phyloP scores from a whole-genome alignment of 768 basidiomycete genomes.

The Mycena epipterygia region DNA sequence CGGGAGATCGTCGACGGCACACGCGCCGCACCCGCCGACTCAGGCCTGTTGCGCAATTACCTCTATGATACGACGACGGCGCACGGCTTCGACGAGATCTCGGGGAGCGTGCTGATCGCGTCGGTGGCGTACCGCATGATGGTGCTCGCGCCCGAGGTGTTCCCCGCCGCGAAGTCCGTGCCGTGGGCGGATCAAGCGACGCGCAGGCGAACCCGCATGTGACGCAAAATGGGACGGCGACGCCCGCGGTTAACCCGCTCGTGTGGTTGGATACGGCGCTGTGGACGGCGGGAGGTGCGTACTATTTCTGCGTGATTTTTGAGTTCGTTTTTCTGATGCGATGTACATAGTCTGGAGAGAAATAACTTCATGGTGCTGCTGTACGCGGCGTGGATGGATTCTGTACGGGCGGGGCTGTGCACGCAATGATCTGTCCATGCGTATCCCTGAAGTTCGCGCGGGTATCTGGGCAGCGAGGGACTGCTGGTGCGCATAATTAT shows the following conservation, averaged over 20 bases:
- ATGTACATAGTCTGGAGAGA: too few relatives aligned
- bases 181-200: slow-evolving; percentile 41
- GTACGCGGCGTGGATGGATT: too few relatives aligned
- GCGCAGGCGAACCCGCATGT: slow-evolving; percentile 41
- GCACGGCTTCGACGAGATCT: slow-evolving; percentile 59
- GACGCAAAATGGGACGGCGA: slow-evolving; percentile 46
- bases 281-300: slow-evolving; percentile 43
- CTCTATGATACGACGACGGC: slow-evolving; percentile 44
- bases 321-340: too few relatives aligned
- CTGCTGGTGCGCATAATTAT: too few relatives aligned
- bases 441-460: too few relatives aligned
- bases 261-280: slow-evolving; percentile 52
- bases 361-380: not conserved
- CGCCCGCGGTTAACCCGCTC: slow-evolving; percentile 54
- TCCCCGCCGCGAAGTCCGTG: slow-evolving; percentile 31
- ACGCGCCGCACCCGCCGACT: slow-evolving; percentile 45
- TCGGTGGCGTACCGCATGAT: slow-evolving; percentile 53
- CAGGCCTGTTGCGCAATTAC: slow-evolving; percentile 58
- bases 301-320: too few relatives aligned
- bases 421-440: too few relatives aligned
- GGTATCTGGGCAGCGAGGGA: too few relatives aligned
- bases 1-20: slow-evolving; percentile 62
- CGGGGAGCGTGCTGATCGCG: slow-evolving; percentile 57
- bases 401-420: too few relatives aligned
- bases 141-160: slow-evolving; percentile 34